These are phyloP conservation scores for Septoria linicola DNA, from an alignment of 2,329 filamentous ascomycete genomes.

Conservation along the genomic window DNA sequence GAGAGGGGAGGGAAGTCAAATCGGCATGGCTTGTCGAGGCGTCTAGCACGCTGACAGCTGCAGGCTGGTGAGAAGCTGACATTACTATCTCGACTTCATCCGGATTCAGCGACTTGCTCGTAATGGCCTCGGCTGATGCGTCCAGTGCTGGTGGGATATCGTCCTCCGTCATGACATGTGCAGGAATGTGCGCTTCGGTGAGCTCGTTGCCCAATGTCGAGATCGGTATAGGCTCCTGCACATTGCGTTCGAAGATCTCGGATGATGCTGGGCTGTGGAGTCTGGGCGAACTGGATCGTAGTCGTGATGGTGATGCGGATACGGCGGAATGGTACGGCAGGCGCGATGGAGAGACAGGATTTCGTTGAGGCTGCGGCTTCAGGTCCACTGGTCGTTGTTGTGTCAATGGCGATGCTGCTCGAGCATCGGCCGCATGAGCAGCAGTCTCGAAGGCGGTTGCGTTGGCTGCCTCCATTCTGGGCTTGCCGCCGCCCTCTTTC, in stretches of 20 bases:
- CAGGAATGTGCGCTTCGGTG: slow-evolving; percentile 77
- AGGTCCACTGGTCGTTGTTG: slow-evolving; percentile 19
- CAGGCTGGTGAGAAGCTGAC: slow-evolving; percentile 78
- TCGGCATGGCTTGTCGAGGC: slow-evolving; percentile 33
- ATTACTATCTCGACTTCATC: slow-evolving; percentile 92
- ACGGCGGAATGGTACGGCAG: slow-evolving; percentile 25
- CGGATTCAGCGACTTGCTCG: slow-evolving; percentile 77
- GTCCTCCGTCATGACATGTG: slow-evolving; percentile 92
- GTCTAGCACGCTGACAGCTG: slow-evolving; percentile 60
- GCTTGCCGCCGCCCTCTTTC: slow-evolving; percentile 15
- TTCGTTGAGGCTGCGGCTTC: slow-evolving; percentile 18
- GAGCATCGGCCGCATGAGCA: slow-evolving; percentile 8
- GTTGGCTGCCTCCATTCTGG: slow-evolving; percentile 10
- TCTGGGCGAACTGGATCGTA: slow-evolving; percentile 69
- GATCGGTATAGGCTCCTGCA: slow-evolving; percentile 64
- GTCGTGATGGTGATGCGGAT: slow-evolving; percentile 42
- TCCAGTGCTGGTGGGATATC: slow-evolving; percentile 88
- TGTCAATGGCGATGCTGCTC: slow-evolving; percentile 8
- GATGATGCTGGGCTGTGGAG: slow-evolving; percentile 73
- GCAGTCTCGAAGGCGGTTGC: slow-evolving; percentile 9
- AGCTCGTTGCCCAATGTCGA: slow-evolving; percentile 63
- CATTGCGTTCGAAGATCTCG: slow-evolving; percentile 88
- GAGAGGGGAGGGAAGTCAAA: slow-evolving; percentile 28
- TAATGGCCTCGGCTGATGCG: slow-evolving; percentile 88
- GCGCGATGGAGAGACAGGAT: slow-evolving; percentile 31